Conservation (phyloP, 768 basidiomycete species). For the Pulveroboletus sp. region DNA sequence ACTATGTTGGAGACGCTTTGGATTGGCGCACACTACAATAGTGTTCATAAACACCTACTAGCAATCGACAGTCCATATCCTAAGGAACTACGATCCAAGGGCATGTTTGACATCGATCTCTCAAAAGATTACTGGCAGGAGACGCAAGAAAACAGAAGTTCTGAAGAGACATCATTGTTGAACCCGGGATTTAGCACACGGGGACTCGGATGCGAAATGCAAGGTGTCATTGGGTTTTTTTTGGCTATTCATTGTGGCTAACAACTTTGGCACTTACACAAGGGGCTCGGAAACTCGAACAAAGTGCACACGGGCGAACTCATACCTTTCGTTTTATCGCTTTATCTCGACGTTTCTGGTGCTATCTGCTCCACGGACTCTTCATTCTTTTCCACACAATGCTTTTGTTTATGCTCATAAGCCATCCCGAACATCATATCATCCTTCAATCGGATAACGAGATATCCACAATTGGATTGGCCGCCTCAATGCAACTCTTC, state of each 20-base stretch:
- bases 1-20: background rate
- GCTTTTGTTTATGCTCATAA: background rate
- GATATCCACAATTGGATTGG: background rate
- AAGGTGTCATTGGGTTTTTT: too few species aligned
- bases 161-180: too few species aligned
- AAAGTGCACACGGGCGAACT: too few species aligned
- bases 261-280: too few species aligned
- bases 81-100: background rate
- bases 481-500: background rate
- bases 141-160: background rate
- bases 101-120: background rate
- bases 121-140: background rate
- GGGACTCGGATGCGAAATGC: too few species aligned
- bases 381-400: background rate
- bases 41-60: background rate
- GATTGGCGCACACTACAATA: background rate
- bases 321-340: background rate
- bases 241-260: too few species aligned
- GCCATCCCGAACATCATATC: background rate
- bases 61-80: background rate
- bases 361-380: background rate
- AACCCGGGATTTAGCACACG: too few species aligned
- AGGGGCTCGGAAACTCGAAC: too few species aligned
- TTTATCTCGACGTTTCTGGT: background rate
- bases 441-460: background rate